These are phyloP conservation scores for Luffa aegyptiaca DNA, from an alignment of 306 rosid genomes.

Conservation along the genomic window DNA sequence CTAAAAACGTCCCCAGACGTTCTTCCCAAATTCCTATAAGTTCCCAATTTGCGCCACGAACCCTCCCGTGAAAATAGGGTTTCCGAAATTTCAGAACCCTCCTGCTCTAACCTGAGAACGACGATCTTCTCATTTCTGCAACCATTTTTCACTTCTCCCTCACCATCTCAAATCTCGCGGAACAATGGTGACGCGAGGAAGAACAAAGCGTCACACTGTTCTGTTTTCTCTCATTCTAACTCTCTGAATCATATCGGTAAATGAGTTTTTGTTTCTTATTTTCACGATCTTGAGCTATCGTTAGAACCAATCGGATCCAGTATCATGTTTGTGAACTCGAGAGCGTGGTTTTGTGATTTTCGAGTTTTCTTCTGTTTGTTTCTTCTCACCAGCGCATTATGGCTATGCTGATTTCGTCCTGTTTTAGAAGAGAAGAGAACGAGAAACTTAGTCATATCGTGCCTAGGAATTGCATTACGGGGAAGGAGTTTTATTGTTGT, in stretches of 20 bases:
- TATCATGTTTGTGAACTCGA: not conserved
- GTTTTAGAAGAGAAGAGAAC: no score
- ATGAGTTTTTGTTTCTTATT: not conserved
- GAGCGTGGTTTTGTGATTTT: not conserved
- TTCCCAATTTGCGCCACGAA: not conserved
- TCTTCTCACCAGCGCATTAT: not conserved
- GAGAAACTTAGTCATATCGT: no score
- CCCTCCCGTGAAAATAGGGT: not conserved
- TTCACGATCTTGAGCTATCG: not conserved
- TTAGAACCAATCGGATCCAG: no score
- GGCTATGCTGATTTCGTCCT: no score
- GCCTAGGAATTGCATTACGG: not conserved
- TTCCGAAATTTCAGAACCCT: not conserved
- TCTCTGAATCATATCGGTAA: not conserved
- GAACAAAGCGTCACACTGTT: not conserved
- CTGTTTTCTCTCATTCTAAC: not conserved
- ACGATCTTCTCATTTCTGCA: not conserved
- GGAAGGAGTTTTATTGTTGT: not conserved
- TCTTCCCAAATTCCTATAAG: not conserved
- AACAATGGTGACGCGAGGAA: not conserved
- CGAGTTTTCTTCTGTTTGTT: not conserved
- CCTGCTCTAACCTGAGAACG: not conserved
- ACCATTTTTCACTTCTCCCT: not conserved
- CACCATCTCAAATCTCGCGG: not conserved
- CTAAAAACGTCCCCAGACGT: not conserved